These are phyloP conservation scores for Claviceps monticola DNA, from an alignment of 2,329 filamentous ascomycete species.

Conservation along the genomic window DNA sequence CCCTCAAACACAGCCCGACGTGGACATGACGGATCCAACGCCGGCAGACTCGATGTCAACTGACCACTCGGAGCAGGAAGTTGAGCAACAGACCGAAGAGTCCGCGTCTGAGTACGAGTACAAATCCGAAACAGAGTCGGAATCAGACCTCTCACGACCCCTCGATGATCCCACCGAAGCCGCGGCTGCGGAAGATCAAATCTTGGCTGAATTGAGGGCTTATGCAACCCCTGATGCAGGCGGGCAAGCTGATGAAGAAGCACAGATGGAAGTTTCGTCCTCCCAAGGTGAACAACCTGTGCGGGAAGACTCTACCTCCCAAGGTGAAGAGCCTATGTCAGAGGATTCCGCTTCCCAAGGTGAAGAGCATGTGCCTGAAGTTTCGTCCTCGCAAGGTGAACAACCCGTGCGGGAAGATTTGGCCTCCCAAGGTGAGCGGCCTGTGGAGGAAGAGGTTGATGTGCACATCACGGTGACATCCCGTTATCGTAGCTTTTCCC, in stretches of 20 bases:
- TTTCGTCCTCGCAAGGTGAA: background rate
- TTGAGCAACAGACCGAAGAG: background rate
- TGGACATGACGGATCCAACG: constrained; percentile 6
- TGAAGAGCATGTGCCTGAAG: too few relatives aligned
- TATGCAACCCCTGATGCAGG: constrained; percentile 4
- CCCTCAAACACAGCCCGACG: background rate
- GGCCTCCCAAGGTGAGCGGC: background rate
- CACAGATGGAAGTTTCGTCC: background rate
- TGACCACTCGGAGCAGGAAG: background rate
- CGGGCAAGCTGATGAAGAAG: background rate
- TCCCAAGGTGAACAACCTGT: background rate
- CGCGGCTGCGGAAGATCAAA: constrained; percentile 11
- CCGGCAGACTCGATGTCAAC: constrained; percentile 1
- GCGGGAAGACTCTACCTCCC: fast-evolving
- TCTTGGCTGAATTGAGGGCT: constrained; percentile 10
- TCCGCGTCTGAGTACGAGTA: too few relatives aligned
- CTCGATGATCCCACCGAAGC: background rate
- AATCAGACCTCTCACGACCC: background rate
- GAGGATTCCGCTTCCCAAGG: too few relatives aligned
- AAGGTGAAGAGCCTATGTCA: background rate
- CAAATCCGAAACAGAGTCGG: too few relatives aligned
- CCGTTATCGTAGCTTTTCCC: constrained; percentile 15
- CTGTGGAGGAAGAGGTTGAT: constrained; percentile 11
- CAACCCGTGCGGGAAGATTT: background rate
- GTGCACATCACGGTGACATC: constrained; percentile 16